phyloP scores from a whole-genome alignment of 768 basidiomycete genomes.

The Boletus barrowsii region DNA sequence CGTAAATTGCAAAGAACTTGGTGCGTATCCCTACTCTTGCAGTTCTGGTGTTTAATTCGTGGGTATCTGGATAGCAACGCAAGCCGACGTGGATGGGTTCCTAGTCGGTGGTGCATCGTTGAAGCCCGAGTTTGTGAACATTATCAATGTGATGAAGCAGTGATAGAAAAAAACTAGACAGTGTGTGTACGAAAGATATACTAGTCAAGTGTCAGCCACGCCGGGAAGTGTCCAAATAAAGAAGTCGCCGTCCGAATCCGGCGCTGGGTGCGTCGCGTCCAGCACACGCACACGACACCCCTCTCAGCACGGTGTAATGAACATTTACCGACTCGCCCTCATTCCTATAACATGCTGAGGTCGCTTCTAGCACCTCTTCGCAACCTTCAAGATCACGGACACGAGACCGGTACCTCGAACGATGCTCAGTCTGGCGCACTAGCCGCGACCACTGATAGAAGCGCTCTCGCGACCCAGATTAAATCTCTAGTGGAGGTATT shows the following conservation, averaged over 20 bases:
- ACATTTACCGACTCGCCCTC: neutral
- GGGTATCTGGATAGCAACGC: slow-evolving; percentile 46
- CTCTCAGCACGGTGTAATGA: slow-evolving; percentile 1
- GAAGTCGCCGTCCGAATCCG: neutral
- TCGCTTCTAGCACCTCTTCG: slow-evolving; percentile 59
- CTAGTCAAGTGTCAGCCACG: too few relatives aligned
- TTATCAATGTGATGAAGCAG: slow-evolving; percentile 66
- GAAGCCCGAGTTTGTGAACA: slow-evolving; percentile 94
- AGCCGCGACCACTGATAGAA: neutral
- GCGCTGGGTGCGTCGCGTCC: neutral
- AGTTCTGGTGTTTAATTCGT: neutral
- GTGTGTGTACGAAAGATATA: neutral
- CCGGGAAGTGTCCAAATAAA: neutral
- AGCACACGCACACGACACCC: neutral
- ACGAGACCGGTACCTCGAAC: slow-evolving; percentile 12
- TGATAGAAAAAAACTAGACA: slow-evolving; percentile 6
- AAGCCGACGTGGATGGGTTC: slow-evolving; percentile 93
- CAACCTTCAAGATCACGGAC: slow-evolving; percentile 49
- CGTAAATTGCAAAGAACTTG: slow-evolving; percentile 82
- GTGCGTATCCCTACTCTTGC: slow-evolving; percentile 43
- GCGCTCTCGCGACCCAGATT: slow-evolving; percentile 47
- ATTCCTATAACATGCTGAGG: slow-evolving; percentile 45
- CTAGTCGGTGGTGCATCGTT: slow-evolving; percentile 96
- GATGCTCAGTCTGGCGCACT: slow-evolving; percentile 22
- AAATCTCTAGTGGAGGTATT: slow-evolving; percentile 65